Evolutionary conservation across 768 basidiomycete species (phyloP).

Genomic region (Gymnopilus dilepis): DNA sequence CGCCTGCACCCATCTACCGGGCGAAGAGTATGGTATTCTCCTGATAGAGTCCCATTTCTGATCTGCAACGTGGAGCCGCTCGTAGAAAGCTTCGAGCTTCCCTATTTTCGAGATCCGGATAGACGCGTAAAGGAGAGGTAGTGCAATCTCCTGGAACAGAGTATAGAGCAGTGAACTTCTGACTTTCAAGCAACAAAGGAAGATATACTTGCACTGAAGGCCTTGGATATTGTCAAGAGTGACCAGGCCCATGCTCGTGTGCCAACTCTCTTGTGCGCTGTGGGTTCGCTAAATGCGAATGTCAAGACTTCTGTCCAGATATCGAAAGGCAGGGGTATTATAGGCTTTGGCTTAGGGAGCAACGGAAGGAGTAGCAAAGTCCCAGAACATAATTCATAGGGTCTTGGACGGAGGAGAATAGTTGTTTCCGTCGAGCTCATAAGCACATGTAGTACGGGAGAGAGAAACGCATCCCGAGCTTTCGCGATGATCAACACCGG

Average conservation of each 20-base stretch:
- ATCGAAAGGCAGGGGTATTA: constrained; percentile 68
- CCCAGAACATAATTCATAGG: constrained; percentile 63
- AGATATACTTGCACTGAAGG: constrained; percentile 43
- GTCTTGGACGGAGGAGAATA: constrained; percentile 69
- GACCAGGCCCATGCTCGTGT: constrained; percentile 34
- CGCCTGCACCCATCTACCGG: constrained; percentile 84
- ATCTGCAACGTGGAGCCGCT: constrained; percentile 66
- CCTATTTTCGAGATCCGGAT: constrained; percentile 49
- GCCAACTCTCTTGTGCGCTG: constrained; percentile 19
- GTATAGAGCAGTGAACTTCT: background rate
- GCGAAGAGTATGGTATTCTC: constrained; percentile 84
- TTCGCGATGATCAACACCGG: background rate
- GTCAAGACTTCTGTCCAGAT: constrained; percentile 71
- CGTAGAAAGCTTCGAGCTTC: constrained; percentile 61
- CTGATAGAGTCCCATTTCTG: constrained; percentile 88
- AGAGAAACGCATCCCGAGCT: background rate
- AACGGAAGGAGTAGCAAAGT: constrained; percentile 71
- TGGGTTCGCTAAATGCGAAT: constrained; percentile 36
- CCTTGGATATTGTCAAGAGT: constrained; percentile 48
- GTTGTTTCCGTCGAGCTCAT: constrained; percentile 39
- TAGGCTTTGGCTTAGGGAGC: constrained; percentile 56
- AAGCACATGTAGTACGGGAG: background rate
- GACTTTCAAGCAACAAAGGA: background rate
- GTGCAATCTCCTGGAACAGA: constrained; percentile 57
- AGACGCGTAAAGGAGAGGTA: constrained; percentile 70